These are phyloP conservation scores for Floccularia luteovirens DNA, from an alignment of 768 basidiomycete genomes.

Conservation along the genomic window DNA sequence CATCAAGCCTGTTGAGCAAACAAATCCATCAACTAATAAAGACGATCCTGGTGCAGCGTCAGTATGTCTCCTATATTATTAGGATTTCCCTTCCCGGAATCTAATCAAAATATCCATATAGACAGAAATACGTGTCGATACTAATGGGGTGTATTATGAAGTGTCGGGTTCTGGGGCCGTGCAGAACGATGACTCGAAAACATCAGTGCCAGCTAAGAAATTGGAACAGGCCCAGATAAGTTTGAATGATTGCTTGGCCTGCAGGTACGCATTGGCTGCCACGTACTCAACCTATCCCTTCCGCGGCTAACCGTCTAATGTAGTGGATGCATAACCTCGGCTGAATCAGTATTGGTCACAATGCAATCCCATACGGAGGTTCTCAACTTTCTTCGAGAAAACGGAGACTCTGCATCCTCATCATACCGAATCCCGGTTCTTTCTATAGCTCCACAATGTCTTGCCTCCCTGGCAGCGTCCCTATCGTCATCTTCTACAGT, in stretches of 20 bases:
- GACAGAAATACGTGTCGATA: constrained; percentile 92
- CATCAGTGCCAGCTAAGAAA: constrained; percentile 36
- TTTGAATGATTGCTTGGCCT: constrained; percentile 95
- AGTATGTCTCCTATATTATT: constrained; percentile 15
- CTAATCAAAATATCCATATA: constrained; percentile 20
- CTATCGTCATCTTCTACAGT: constrained; percentile 14
- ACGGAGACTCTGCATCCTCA: constrained; percentile 24
- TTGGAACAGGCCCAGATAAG: constrained; percentile 93
- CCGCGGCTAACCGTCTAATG: background rate
- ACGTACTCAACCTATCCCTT: constrained; percentile 1
- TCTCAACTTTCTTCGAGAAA: constrained; percentile 62
- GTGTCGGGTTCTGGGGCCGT: constrained; percentile 28
- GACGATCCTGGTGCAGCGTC: constrained; percentile 26
- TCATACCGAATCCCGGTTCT: constrained; percentile 57
- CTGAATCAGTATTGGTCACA: constrained; percentile 94
- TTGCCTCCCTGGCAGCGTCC: constrained; percentile 71
- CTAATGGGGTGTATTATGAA: constrained; percentile 83
- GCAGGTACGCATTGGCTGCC: constrained; percentile 63
- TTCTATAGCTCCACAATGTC: constrained; percentile 84
- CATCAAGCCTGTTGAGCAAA: constrained; percentile 82
- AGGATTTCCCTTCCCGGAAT: background rate
- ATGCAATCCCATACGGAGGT: constrained; percentile 94
- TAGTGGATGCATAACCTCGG: constrained; percentile 97
- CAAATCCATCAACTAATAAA: constrained; percentile 20
- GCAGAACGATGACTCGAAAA: constrained; percentile 7